Base-by-base conservation (phyloP, 1,284 basidiomycete species). In the Meripilus lineatus region DNA sequence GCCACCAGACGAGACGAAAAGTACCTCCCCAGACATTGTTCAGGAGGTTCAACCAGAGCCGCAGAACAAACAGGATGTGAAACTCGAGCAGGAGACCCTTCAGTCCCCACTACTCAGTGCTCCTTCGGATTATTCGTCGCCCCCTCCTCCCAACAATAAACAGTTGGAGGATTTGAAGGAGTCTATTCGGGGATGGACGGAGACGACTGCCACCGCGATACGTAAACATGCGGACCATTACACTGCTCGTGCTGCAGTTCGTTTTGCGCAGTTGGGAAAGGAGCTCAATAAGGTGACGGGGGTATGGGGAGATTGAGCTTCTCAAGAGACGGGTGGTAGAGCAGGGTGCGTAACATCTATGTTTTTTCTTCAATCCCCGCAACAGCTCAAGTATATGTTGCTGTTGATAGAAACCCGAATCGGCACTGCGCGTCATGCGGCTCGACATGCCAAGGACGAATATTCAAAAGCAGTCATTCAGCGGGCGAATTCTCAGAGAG, bases 301-400 rank as follows among this genome's bases (percentile, higher is more conserved):
- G 93, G 0, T 96, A 96, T 57, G 83, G 88, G 51, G 85, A 89
- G 59, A 94, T 96, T 32, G 92, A 95, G 55, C 71, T 71, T 23
- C 66, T 96, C 46, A 94, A 95, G 64, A 67, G 66, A 49, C 70
- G 74, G 34, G 93, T 95, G n/a, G 81, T 78, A 24, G 77, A 79
- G 40, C 84, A 86, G 72, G 92, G 93, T 91, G 58, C 50, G 74
- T n/a, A n/a, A n/a, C n/a, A n/a, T 70, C 45, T 48, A 45, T 45
- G n/a, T 40, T 23, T 28, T 18, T 30, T 14, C 24, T 32, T 15
- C 20, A 44, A 18, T 18, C 25, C 13, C 8, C 17, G 23, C 17
- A 20, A 24, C 30, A 14, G 21, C 23, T 2, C 11, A 32, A 32
- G 37, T 20, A 32, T 44, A 38, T 37, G 22, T 24, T 5, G 30